These are phyloP conservation scores for Trametes meyenii DNA, from an alignment of 768 basidiomycete genomes.

Conservation along the genomic window DNA sequence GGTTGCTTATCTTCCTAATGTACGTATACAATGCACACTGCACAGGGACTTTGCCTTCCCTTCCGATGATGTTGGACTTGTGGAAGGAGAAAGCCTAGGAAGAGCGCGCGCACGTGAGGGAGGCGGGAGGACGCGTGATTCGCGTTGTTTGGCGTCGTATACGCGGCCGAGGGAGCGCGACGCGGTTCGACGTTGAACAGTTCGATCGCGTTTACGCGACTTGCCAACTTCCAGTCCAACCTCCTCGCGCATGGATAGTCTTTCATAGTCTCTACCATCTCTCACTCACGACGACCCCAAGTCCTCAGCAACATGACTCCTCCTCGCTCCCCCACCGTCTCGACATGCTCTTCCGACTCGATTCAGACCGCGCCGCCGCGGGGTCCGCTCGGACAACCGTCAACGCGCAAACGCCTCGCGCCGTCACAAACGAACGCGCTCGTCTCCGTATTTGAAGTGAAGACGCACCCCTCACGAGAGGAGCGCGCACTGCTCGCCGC, in stretches of 20 bases:
- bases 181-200: slow-evolving; percentile 24
- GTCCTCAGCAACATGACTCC: slow-evolving; percentile 8
- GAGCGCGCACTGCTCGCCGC: slow-evolving; percentile 44
- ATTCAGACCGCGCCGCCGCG: slow-evolving; percentile 10
- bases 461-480: slow-evolving; percentile 45
- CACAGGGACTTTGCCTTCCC: too few relatives aligned
- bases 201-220: slow-evolving; percentile 9
- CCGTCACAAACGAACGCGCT: slow-evolving; percentile 40
- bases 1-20: too few relatives aligned
- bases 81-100: neutral
- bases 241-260: slow-evolving; percentile 12
- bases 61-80: too few relatives aligned
- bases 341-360: slow-evolving; percentile 11
- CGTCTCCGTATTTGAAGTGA: slow-evolving; percentile 38
- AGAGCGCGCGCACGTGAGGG: slow-evolving; percentile 13
- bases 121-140: slow-evolving; percentile 2
- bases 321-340: slow-evolving; percentile 14
- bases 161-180: slow-evolving; percentile 21
- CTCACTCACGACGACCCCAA: neutral
- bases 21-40: too few relatives aligned
- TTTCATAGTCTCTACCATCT: slow-evolving; percentile 9
- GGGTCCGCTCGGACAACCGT: slow-evolving; percentile 13
- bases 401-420: slow-evolving; percentile 31
- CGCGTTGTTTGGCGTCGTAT: slow-evolving; percentile 29
- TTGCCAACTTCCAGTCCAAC: slow-evolving; percentile 4